phyloP scores from a whole-genome alignment of 345 rosid species.

The Psidium friedrichsthalianum region DNA sequence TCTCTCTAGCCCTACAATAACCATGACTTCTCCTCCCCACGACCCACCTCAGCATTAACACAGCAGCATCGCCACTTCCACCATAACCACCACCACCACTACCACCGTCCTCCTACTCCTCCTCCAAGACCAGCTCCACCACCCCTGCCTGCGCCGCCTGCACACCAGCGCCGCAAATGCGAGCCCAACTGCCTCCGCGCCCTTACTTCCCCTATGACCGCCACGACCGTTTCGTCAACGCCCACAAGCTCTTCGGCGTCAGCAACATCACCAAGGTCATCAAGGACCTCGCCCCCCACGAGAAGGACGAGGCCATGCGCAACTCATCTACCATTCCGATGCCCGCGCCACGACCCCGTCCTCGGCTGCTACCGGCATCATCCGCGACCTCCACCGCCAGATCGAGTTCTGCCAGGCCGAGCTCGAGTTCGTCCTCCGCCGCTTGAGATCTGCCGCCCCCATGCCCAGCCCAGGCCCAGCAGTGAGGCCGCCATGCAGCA shows the following conservation, averaged over 20 bases:
- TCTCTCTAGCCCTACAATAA: constrained; percentile 18
- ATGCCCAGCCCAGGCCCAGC: constrained; percentile 9
- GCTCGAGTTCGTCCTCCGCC: constrained; percentile 70
- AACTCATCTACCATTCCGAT: constrained; percentile 78
- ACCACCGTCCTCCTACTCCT: not conserved
- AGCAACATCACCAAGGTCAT: constrained; percentile 86
- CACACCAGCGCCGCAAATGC: constrained; percentile 92
- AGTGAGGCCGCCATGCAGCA: not conserved
- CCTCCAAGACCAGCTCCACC: constrained; percentile 12
- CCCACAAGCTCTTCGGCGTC: constrained; percentile 89
- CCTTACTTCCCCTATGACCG: constrained; percentile 84
- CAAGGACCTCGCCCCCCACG: constrained; percentile 41
- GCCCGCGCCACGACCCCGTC: constrained; percentile 82
- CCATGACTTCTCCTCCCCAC: not conserved
- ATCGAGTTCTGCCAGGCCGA: constrained; percentile 61
- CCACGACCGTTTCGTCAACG: constrained; percentile 79
- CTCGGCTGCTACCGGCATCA: constrained; percentile 70
- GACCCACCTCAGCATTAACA: not conserved
- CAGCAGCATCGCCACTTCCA: not conserved
- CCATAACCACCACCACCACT: constrained; percentile 6
- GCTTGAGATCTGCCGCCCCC: constrained; percentile 40
- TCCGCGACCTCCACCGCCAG: constrained; percentile 55
- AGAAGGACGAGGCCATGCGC: constrained; percentile 78
- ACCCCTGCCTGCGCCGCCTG: constrained; percentile 95
- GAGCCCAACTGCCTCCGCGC: constrained; percentile 91